Percentiles rank a stretch among this genome's conserved stretches.
phyloP scores from a whole-genome alignment of 495 filamentous ascomycete species.

The Trypethelium eluteriae region DNA sequence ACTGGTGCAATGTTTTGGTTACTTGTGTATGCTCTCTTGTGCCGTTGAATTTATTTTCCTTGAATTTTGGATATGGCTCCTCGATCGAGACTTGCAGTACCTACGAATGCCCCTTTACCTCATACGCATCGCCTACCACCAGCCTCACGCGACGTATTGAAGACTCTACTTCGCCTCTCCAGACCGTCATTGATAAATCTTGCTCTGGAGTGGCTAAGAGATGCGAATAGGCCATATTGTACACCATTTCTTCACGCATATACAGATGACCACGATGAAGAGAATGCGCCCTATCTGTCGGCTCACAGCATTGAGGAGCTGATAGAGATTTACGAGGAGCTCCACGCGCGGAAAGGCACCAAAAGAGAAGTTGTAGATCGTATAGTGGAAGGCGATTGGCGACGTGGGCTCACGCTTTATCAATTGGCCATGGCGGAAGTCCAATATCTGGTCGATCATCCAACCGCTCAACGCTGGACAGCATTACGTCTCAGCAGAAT shows the following conservation, averaged over 20 bases:
- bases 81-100: constrained; percentile 39
- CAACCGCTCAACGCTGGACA: constrained; percentile 63
- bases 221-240: constrained; percentile 51
- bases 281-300: constrained; percentile 48
- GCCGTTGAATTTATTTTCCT: neutral
- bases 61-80: constrained; percentile 35
- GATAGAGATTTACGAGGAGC: constrained; percentile 51
- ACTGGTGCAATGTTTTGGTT: neutral
- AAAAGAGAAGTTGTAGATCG: constrained; percentile 69
- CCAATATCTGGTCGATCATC: constrained; percentile 70
- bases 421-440: constrained; percentile 76
- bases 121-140: constrained; percentile 52
- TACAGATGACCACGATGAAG: constrained; percentile 35
- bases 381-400: constrained; percentile 75
- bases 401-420: constrained; percentile 64
- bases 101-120: constrained; percentile 45
- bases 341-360: constrained; percentile 53
- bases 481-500: constrained; percentile 53
- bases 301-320: constrained; percentile 55
- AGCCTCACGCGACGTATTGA: constrained; percentile 53
- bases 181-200: constrained; percentile 62
- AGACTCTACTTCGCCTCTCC: constrained; percentile 59
- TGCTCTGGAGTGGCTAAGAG: constrained; percentile 64
- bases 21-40: neutral
- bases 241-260: constrained; percentile 42